Evolutionary conservation across 2,329 filamentous ascomycete genomes (phyloP), one percentile per base, ranked within the genome.

Genomic region (Fusarium napiforme): DNA sequence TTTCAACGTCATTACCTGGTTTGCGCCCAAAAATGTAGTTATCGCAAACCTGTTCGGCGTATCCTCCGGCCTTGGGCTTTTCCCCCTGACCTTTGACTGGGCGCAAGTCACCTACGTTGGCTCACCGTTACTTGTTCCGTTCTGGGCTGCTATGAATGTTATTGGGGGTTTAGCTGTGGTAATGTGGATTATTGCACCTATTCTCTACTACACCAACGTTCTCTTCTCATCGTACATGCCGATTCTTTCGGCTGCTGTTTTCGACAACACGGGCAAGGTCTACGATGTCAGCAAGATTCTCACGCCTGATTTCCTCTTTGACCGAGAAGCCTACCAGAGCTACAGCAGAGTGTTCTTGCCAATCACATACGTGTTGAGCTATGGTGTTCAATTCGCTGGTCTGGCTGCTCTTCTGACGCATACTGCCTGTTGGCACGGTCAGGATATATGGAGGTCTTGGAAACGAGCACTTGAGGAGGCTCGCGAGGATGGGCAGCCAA

Each of bases 1-100:
- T 82, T 97, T 97, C 85, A 97, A 91, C 80, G 92, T 96, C 71
- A 86, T 97, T 66, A 97, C 94, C 19, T 97, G 93, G 94, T 93
- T 95, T 80, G 93, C 93, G 6, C 94, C 94, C 1, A 91, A 94
- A 73, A 97, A 92, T 75, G 92, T 96, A n/a, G 90, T 97, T 7
- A 85, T 97, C 49, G 92, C 94, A 36, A 97, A 97, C 80, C 84
- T 97, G 72, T 97, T 97, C 78, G 94, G 94, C 21, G 92, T 96
- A 21, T 89, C 91, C n/a, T 96, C 94, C 4, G 94, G 94, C 5
- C 87, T 97, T 19, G 94, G 94, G 2, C 83, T 97, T 39, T 94
- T 97, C 70, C 94, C 94, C 0, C 80, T 97, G 77, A 97, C 94
- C 0, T 97, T 97, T 78, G 94, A 97, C 83, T 97, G 94, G 94